These are phyloP conservation scores for Fomitopsis serialis DNA, from an alignment of 768 basidiomycete species.

Conservation along the genomic window DNA sequence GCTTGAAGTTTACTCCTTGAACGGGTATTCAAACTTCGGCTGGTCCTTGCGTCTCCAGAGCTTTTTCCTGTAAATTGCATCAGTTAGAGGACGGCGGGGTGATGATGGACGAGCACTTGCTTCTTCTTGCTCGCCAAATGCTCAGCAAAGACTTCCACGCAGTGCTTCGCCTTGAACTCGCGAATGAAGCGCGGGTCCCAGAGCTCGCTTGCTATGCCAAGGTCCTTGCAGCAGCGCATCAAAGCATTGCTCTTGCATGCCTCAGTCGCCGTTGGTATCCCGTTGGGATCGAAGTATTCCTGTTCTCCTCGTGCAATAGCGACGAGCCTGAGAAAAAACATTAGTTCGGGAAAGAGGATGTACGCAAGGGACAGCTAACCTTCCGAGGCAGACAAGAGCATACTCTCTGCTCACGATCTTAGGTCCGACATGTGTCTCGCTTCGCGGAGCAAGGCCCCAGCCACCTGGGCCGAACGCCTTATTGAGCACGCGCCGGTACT, in stretches of 20 bases:
- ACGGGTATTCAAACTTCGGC: conserved; percentile 84
- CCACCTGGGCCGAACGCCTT: conserved; percentile 94
- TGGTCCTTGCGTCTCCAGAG: conserved; percentile 87
- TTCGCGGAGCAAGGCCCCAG: conserved; percentile 93
- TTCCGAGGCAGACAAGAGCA: conserved; percentile 86
- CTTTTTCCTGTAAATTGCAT: conserved; percentile 59
- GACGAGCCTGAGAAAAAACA: conserved; percentile 54
- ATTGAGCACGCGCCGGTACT: conserved; percentile 89
- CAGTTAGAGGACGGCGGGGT: neutral
- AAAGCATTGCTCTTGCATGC: conserved; percentile 95
- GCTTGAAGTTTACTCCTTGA: conserved; percentile 50
- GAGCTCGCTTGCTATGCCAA: conserved; percentile 93
- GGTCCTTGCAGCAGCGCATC: conserved; percentile 96
- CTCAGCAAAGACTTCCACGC: conserved; percentile 82
- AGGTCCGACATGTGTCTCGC: conserved; percentile 85
- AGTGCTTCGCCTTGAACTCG: conserved; percentile 81
- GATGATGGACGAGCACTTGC: conserved; percentile 42
- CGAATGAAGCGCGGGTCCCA: conserved; percentile 98
- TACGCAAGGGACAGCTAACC: conserved; percentile 43
- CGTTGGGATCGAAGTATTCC: conserved; percentile 89
- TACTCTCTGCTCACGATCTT: conserved; percentile 91
- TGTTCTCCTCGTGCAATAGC: conserved; percentile 92
- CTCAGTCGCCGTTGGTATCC: conserved; percentile 91
- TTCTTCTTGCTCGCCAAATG: conserved; percentile 85
- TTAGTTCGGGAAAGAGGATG: neutral